A percentile compares a stretch with the other conserved stretches of the same genome.
These are phyloP conservation scores for Penicillium sp. DNA, from an alignment of 2,329 filamentous ascomycete genomes.

Conservation along the genomic window DNA sequence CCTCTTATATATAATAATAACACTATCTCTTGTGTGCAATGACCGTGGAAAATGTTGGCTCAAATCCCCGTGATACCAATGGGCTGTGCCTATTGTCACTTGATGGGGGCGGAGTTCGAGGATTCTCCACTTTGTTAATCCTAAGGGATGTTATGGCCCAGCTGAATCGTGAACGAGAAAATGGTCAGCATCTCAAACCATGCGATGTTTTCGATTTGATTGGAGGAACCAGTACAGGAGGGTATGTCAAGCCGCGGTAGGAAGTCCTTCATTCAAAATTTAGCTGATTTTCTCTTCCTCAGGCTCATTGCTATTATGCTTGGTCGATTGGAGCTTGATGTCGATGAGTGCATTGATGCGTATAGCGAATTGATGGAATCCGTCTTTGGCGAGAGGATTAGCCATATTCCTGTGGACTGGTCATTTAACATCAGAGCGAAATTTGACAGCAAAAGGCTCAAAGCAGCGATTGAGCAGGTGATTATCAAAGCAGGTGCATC, in stretches of 20 bases:
- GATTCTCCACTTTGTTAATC: conserved; percentile 40
- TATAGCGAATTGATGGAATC: conserved; percentile 29
- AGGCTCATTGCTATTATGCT: conserved; percentile 43
- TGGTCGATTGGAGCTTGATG: conserved; percentile 35
- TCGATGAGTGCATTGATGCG: conserved; percentile 33
- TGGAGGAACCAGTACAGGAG: conserved; percentile 23
- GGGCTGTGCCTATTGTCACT: conserved; percentile 23
- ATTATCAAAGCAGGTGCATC: conserved; percentile 5
- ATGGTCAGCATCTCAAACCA: conserved; percentile 13
- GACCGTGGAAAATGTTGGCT: background rate
- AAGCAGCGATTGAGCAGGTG: conserved; percentile 11
- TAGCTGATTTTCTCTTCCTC: background rate
- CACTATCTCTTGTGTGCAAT: background rate
- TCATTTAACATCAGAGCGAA: conserved; percentile 8
- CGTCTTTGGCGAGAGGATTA: conserved; percentile 25
- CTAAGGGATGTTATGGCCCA: conserved; percentile 36
- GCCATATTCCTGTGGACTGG: conserved; percentile 9
- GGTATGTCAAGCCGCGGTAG: conserved; percentile 16
- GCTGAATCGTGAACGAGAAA: conserved; percentile 25
- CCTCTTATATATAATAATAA: background rate
- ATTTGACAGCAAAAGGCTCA: conserved; percentile 13
- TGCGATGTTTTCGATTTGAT: conserved; percentile 25
- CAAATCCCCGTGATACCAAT: conserved; percentile 4
- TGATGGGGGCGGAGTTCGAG: conserved; percentile 45
- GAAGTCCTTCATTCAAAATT: background rate